Conservation (phyloP, 495 filamentous ascomycete genomes). For the Thozetella sp. region DNA sequence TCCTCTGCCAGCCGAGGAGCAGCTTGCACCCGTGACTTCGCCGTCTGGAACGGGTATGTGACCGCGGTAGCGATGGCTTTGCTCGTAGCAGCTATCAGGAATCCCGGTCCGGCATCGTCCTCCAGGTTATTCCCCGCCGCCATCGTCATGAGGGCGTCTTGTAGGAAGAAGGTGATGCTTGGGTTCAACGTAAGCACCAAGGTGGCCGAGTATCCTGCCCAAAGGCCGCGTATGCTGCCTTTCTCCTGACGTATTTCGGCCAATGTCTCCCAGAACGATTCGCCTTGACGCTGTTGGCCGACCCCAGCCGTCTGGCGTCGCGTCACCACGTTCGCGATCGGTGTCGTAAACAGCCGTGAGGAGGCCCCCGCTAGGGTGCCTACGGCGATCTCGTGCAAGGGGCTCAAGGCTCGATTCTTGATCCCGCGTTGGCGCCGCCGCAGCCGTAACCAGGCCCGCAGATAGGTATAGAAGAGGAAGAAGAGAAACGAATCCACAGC, state of each 20-base stretch:
- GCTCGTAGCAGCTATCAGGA: conserved; percentile 78
- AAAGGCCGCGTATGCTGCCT: conserved; percentile 72
- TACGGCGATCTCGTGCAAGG: conserved; percentile 74
- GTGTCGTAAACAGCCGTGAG: conserved; percentile 78
- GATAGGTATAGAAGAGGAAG: conserved; percentile 78
- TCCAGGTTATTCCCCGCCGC: conserved; percentile 52
- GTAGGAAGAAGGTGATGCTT: conserved; percentile 81
- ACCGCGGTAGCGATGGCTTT: conserved; percentile 78
- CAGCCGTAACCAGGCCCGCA: conserved; percentile 53
- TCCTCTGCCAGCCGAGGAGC: conserved; percentile 18
- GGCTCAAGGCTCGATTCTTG: conserved; percentile 54
- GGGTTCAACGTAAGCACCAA: conserved; percentile 86
- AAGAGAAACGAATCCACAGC: conserved; percentile 81
- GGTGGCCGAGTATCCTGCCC: conserved; percentile 87
- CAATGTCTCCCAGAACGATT: conserved; percentile 60
- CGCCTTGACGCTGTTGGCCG: conserved; percentile 12
- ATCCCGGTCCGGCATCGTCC: conserved; percentile 37
- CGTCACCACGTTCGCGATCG: conserved; percentile 82
- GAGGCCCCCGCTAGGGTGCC: conserved; percentile 79
- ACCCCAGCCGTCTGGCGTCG: conserved; percentile 73
- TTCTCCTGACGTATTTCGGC: conserved; percentile 67
- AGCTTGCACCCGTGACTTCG: conserved; percentile 75
- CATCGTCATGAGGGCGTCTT: conserved; percentile 67
- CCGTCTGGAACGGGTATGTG: conserved; percentile 86
- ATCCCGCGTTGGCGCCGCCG: conserved; percentile 41